phyloP scores from a whole-genome alignment of 192 early-diverging fungal genomes.

The Mortierella hygrophila region DNA sequence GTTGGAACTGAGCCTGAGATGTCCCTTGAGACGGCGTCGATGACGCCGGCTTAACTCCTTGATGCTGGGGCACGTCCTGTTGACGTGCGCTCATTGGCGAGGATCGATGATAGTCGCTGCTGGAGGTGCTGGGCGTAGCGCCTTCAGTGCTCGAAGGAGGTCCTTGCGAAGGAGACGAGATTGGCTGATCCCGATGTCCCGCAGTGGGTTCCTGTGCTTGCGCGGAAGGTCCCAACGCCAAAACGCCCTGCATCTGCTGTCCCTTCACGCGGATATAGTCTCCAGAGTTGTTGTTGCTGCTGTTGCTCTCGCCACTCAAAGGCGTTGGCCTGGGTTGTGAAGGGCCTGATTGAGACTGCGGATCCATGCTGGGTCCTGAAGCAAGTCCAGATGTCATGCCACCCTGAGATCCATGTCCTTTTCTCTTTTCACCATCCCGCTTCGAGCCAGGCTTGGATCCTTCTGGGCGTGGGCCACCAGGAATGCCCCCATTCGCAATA shows the following conservation, averaged over 20 bases:
- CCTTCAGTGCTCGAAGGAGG: not conserved
- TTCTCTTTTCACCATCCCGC: not conserved
- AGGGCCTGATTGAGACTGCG: not conserved
- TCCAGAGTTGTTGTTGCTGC: not conserved
- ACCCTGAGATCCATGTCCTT: not conserved
- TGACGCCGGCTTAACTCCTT: not conserved
- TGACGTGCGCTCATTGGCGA: conserved; percentile 7
- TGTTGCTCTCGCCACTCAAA: not conserved
- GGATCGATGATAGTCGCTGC: not conserved
- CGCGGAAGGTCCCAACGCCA: not conserved
- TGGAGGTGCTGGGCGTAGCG: not conserved
- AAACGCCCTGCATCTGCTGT: not conserved
- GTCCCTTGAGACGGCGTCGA: not conserved
- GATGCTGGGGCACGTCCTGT: not conserved
- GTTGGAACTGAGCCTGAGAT: not conserved
- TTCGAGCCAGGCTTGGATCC: not conserved
- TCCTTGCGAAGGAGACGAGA: not conserved
- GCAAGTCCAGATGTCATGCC: not conserved
- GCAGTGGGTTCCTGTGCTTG: not conserved
- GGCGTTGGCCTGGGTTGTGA: not conserved
- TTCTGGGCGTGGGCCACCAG: not conserved
- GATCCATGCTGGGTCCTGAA: not conserved
- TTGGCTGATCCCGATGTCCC: not conserved
- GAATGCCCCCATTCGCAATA: conserved; percentile 11
- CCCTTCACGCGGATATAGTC: not conserved